Base-by-base conservation (phyloP, 495 filamentous ascomycete species). In the Baudoinia panamericana region DNA sequence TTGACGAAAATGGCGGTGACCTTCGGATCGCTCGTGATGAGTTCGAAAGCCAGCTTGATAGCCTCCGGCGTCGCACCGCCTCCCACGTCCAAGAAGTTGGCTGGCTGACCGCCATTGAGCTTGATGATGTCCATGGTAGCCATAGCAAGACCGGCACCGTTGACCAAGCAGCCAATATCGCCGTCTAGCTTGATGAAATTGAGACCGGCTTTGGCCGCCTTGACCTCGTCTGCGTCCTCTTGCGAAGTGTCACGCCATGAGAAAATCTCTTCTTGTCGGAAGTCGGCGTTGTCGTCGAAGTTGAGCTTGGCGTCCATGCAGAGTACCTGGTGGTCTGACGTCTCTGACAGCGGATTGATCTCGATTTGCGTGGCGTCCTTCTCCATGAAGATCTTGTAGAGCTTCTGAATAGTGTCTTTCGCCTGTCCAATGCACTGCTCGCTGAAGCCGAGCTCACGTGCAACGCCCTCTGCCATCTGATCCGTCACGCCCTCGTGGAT, bases 71-170 rank as follows among this genome's bases (percentile, higher is more conserved):
- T 97, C 46, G 90, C 90, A 68, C 90, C 90, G 60, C 90, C 90
- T 50, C 90, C 90, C 48, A 96, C 92, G 59, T 97, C 90, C 44
- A 97, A 72, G 80, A 97, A 97, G 73, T 97, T 97, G 43, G 90
- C 90, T 38, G 90, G 90, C 56, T 72, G 71, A 37, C 90, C 90
- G 56, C 90, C 90, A 68, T 97, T 97, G 20, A 97, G 76, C 73
- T 97, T 97, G 73, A 97, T 97, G 66, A 97, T 96, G 64, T 97
- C 90, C 90, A 97, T 97, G 52, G 90, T 97, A 40, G 90, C 90
- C 90, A 97, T 97, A 59, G 90, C 90, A 43, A 97, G 80, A 69
- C 90, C 90, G 51, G 90, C 90, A 61, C 90, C 90, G 64, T 97
- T 97, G 67, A 97, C 90, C 46, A 97, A 71, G 70, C 90, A 97